A percentile compares a stretch with the other conserved stretches of the same genome.
Evolutionary conservation across 2,329 filamentous ascomycete genomes (phyloP).

Genomic region (Penicillium sp.): DNA sequence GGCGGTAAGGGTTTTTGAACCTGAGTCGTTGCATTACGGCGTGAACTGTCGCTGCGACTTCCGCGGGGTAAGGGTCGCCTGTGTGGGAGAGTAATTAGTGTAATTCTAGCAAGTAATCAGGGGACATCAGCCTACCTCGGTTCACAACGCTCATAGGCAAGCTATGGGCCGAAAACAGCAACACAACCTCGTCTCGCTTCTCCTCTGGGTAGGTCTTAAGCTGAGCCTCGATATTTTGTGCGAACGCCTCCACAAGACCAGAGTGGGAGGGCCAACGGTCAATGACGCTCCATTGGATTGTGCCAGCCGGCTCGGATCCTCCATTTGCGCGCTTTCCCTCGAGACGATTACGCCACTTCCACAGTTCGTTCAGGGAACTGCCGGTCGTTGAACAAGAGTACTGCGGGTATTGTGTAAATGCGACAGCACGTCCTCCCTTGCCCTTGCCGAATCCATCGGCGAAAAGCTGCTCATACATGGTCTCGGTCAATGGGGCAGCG

Average conservation of each 20-base stretch:
- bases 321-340: constrained; percentile 68
- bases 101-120: neutral
- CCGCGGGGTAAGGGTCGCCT: constrained; percentile 91
- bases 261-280: constrained; percentile 94
- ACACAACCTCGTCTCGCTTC: constrained; percentile 71
- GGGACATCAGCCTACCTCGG: constrained; percentile 55
- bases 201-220: constrained; percentile 81
- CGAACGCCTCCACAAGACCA: constrained; percentile 87
- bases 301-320: constrained; percentile 56
- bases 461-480: constrained; percentile 81
- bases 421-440: constrained; percentile 87
- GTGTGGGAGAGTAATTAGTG: constrained; percentile 4
- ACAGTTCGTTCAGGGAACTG: constrained; percentile 92
- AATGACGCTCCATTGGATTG: constrained; percentile 95
- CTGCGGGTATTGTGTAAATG: constrained; percentile 97
- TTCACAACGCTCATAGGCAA: constrained; percentile 98
- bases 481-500: constrained; percentile 86
- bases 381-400: constrained; percentile 98
- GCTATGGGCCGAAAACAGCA: constrained; percentile 94
- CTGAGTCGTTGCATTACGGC: constrained; percentile 92
- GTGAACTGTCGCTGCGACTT: constrained; percentile 93
- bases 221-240: constrained; percentile 84
- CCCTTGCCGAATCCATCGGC: constrained; percentile 88
- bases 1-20: constrained; percentile 84
- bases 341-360: constrained; percentile 87